A percentile compares a stretch with the other conserved stretches of the same genome.
phyloP scores from a whole-genome alignment of 2,329 filamentous ascomycete genomes.

The Diplodia corticola region DNA sequence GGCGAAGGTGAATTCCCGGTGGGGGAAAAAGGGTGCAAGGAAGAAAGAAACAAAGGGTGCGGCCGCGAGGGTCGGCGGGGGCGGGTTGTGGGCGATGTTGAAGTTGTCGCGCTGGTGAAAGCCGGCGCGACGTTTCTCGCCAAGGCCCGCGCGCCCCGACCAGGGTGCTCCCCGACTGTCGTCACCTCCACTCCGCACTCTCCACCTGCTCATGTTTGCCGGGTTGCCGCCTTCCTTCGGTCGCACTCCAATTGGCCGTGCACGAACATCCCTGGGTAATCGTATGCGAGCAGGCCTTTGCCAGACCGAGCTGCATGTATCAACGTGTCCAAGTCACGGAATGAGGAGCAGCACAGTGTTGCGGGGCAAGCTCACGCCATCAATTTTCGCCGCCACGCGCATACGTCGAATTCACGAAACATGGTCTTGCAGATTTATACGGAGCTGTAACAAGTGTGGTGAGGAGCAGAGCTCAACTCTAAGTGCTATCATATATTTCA shows the following conservation, averaged over 20 bases:
- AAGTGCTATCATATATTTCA: neutral
- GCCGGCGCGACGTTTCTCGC: constrained; percentile 18
- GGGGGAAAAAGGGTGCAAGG: constrained; percentile 33
- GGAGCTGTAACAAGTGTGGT: neutral
- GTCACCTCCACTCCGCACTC: neutral
- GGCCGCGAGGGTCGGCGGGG: constrained; percentile 20
- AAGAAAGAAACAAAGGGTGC: constrained; percentile 13
- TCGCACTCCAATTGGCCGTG: neutral
- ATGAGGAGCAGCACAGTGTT: neutral
- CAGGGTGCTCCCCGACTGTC: neutral
- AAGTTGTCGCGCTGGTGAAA: constrained; percentile 15
- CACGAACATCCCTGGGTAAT: neutral
- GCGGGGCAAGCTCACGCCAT: neutral
- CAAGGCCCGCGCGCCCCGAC: neutral
- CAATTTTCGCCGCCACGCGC: neutral
- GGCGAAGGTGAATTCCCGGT: constrained; percentile 27
- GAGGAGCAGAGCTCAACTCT: constrained; percentile 20
- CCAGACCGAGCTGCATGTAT: neutral
- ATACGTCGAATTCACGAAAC: neutral
- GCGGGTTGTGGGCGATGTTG: constrained; percentile 5
- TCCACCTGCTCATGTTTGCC: neutral
- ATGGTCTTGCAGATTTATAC: neutral
- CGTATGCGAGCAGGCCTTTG: neutral
- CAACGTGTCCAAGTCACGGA: neutral
- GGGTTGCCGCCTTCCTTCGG: neutral